A percentile compares a stretch with the other conserved stretches of the same genome.
Evolutionary conservation across 1,284 basidiomycete species (phyloP).

Genomic region (Leccinum pachyderme): DNA sequence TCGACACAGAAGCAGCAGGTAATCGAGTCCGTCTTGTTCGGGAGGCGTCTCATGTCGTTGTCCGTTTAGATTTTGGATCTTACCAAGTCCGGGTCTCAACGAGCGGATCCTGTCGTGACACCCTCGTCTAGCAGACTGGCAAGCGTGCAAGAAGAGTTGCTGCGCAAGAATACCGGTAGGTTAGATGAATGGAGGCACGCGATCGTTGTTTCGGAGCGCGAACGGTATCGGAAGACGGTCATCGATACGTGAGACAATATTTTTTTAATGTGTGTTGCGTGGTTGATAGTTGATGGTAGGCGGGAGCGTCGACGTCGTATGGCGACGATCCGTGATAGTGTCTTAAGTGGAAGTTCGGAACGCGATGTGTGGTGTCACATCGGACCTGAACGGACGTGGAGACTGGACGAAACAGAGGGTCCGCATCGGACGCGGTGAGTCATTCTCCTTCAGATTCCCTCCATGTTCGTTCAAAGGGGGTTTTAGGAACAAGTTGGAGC

Average conservation of each 20-base stretch:
- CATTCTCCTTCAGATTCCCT: background rate
- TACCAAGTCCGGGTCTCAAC: slow-evolving; percentile 11
- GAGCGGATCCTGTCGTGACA: background rate
- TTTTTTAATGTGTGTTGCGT: background rate
- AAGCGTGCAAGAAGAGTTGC: slow-evolving; percentile 45
- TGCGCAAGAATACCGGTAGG: slow-evolving; percentile 58
- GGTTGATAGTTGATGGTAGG: slow-evolving; percentile 39
- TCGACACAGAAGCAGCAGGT: slow-evolving; percentile 69
- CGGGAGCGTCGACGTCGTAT: slow-evolving; percentile 70
- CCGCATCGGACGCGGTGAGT: slow-evolving; percentile 75
- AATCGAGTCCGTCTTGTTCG: slow-evolving; percentile 6
- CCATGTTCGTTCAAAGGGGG: background rate
- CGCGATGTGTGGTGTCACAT: slow-evolving; percentile 76
- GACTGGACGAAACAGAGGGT: slow-evolving; percentile 86
- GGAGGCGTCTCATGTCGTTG: slow-evolving; percentile 3
- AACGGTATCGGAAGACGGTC: slow-evolving; percentile 64
- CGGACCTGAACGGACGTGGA: slow-evolving; percentile 56
- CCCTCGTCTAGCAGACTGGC: slow-evolving; percentile 18
- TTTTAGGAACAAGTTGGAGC: slow-evolving; percentile 71
- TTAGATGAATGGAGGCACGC: slow-evolving; percentile 71
- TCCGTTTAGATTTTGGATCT: slow-evolving; percentile 24
- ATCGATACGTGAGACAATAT: slow-evolving; percentile 56
- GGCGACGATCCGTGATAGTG: slow-evolving; percentile 58
- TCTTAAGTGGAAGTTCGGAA: slow-evolving; percentile 59
- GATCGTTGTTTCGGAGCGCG: slow-evolving; percentile 63